Percentiles rank a stretch among this genome's conserved stretches.
Conservation (phyloP, 2,329 filamentous ascomycete genomes). For the Trematosphaeria pertusa region DNA sequence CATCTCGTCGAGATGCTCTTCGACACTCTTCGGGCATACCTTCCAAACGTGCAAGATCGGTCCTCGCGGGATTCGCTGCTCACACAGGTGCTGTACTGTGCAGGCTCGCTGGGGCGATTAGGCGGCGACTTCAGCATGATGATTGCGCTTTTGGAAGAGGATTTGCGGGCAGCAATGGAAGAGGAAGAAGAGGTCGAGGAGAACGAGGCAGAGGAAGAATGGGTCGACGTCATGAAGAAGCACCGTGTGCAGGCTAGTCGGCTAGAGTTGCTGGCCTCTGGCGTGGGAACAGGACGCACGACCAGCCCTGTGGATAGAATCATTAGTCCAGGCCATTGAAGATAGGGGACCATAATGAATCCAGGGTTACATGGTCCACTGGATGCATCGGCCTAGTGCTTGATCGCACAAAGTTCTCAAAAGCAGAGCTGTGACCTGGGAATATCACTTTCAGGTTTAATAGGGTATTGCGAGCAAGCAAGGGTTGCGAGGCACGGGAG, state of each 20-base stretch:
- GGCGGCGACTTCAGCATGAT: conserved; percentile 94
- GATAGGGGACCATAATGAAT: too few relatives aligned
- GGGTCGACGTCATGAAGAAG: conserved; percentile 88
- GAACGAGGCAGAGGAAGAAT: conserved; percentile 64
- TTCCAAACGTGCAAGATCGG: conserved; percentile 82
- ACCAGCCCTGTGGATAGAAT: conserved; percentile 18
- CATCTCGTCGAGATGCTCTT: conserved; percentile 83
- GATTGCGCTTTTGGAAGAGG: conserved; percentile 68
- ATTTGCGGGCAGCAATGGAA: conserved; percentile 47
- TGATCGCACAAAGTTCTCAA: too few relatives aligned
- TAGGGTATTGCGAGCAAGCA: too few relatives aligned
- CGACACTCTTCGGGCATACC: conserved; percentile 75
- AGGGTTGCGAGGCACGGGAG: too few relatives aligned
- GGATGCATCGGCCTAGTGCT: too few relatives aligned
- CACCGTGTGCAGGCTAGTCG: conserved; percentile 85
- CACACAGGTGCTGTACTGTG: conserved; percentile 92
- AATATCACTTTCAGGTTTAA: too few relatives aligned
- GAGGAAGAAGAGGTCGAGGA: conserved; percentile 42
- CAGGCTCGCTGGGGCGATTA: conserved; percentile 84
- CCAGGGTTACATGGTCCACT: too few relatives aligned
- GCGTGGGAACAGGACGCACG: conserved; percentile 46
- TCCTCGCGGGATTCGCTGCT: conserved; percentile 84
- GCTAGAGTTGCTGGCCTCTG: conserved; percentile 63
- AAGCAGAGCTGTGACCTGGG: too few relatives aligned
- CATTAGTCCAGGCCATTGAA: conserved; percentile 20